Conservation (phyloP, 805 yeast genomes). For the Priceomyces melissophilus region DNA sequence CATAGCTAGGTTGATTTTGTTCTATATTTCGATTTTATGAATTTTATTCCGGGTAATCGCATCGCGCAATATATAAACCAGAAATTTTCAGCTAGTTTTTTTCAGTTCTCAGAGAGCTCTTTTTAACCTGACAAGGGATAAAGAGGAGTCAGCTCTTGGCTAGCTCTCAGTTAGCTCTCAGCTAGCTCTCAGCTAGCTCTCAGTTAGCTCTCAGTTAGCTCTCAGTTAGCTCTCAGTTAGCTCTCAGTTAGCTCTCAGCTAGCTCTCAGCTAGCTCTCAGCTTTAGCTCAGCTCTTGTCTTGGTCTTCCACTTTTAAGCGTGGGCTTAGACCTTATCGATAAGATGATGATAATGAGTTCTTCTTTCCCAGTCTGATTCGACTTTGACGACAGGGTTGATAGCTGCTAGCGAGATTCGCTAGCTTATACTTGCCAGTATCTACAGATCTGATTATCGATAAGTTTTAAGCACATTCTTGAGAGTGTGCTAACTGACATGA, state of each 20-base stretch:
- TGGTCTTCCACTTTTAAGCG: slow-evolving; percentile 16
- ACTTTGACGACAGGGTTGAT: slow-evolving; percentile 88
- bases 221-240: too few species aligned
- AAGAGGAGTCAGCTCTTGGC: too few species aligned
- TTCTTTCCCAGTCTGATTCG: slow-evolving; percentile 93
- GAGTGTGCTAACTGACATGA: slow-evolving; percentile 44
- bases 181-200: too few species aligned
- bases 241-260: too few species aligned
- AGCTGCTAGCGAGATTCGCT: slow-evolving; percentile 43
- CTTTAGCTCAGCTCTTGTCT: too few species aligned
- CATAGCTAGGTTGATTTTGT: too few species aligned
- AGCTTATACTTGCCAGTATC: slow-evolving; percentile 90
- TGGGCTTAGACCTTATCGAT: slow-evolving; percentile 17
- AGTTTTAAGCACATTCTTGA: slow-evolving; percentile 25
- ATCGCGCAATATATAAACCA: background rate
- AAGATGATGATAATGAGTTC: slow-evolving; percentile 54
- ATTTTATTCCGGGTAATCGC: slow-evolving; percentile 3
- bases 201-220: too few species aligned
- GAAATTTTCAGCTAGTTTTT: background rate
- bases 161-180: too few species aligned
- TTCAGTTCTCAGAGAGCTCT: background rate
- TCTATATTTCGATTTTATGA: too few species aligned
- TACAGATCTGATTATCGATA: slow-evolving; percentile 53
- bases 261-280: too few species aligned
- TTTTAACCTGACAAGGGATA: too few species aligned